Conservation (phyloP, 768 basidiomycete genomes). For the Gautieria morchelliformis region DNA sequence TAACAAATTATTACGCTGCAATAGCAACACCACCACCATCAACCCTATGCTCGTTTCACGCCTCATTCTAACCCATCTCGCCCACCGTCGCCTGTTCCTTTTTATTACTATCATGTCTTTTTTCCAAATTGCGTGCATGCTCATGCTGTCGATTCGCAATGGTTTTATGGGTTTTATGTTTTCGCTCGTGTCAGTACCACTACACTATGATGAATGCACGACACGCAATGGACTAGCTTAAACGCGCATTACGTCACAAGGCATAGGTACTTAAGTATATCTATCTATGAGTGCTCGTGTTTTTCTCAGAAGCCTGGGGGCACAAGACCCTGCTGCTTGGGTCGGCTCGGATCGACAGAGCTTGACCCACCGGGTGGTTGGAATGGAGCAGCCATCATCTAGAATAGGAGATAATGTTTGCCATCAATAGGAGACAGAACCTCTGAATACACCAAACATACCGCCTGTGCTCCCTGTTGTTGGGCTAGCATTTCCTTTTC, state of each 20-base stretch:
- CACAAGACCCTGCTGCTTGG: constrained; percentile 47
- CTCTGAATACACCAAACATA: constrained; percentile 25
- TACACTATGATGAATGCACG: too few relatives aligned
- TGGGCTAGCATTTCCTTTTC: constrained; percentile 92
- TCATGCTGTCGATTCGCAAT: too few relatives aligned
- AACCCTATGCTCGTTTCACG: too few relatives aligned
- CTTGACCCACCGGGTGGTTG: constrained; percentile 36
- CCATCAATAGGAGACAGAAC: constrained; percentile 4
- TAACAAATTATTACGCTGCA: too few relatives aligned
- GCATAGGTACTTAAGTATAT: background rate
- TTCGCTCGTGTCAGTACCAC: too few relatives aligned
- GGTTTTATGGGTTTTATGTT: too few relatives aligned
- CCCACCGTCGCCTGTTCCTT: too few relatives aligned
- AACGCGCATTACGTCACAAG: background rate
- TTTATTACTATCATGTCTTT: too few relatives aligned
- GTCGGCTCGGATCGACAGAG: constrained; percentile 20
- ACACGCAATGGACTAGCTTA: background rate
- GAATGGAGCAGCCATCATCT: constrained; percentile 71
- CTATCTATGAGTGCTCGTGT: background rate
- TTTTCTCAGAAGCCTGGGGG: constrained; percentile 71
- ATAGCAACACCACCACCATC: too few relatives aligned
- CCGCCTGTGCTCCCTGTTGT: constrained; percentile 88
- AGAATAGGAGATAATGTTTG: constrained; percentile 1
- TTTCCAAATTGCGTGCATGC: too few relatives aligned
- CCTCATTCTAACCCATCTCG: too few relatives aligned